Base-by-base conservation (phyloP, 2,329 filamentous ascomycete species). In the Stagonosporopsis cucurbitacearum region DNA sequence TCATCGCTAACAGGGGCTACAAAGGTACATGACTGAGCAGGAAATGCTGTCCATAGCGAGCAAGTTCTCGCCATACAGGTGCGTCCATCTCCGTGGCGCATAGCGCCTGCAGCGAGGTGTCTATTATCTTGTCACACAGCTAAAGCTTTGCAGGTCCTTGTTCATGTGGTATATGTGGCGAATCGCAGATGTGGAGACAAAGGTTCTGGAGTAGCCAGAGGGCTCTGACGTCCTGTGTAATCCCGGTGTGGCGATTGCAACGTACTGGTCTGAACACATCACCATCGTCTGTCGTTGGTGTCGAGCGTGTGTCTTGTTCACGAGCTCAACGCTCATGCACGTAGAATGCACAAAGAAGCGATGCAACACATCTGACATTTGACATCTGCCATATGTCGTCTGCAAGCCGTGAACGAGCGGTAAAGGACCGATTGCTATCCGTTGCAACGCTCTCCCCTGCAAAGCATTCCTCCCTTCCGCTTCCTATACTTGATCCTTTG, bases 111-210 rank as follows among this genome's bases (percentile, higher is more conserved):
- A 26, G 22, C 22, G 23, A n/a, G 32, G 23, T 23, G 37, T 36
- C 36, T 30, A 12, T 36, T 46, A 11, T 13, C 20, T 12, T 32
- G 35, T 50, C 33, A 54, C 54, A 52, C 43, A 37, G 30, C 54
- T 59, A 44, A 49, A 8, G n/a, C 6, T 32, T 20, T 25, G 25
- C 48, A 88, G 93, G 70, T 95, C 89, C 67, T 74, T 97, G 39
- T 96, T 96, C 70, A 97, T 97, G 93, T 97, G 93, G 93, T 96
- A 96, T 73, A 96, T 96, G 90, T 97, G 94, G 93, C 82, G 89
- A 56, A 87, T 94, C 11, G 89, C 89, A 71, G 86, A 92, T 70
- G 91, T 92, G 4, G 89, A 96, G 74, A 78, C 93, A 20, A 77
- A 78, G 23, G 82, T 82, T 39, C 68, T 86, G 64, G 64, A 73